Base-by-base conservation (phyloP, 805 yeast genomes). In the Hanseniaspora nectarophila region DNA sequence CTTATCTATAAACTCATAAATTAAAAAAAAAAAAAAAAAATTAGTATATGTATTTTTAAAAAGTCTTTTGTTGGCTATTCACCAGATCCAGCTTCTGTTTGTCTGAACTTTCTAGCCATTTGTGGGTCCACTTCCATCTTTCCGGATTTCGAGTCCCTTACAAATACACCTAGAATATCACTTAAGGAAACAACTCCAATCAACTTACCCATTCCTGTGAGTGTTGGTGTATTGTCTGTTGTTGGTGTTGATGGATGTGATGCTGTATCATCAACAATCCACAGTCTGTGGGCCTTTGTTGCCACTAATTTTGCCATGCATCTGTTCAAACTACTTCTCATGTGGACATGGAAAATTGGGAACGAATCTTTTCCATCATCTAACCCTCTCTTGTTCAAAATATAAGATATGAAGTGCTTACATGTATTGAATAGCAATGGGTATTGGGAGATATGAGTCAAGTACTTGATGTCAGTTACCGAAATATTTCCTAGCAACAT, bases 231-330 rank as follows among this genome's bases (percentile, higher is more conserved):
- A 18, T 23, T 39, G 16, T 43, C 43, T 3, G 46, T 43, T n/a
- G 48, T 43, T 21, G 51, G 43, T n/a, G 51, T 45, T 13, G 46
- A 40, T 29, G 38, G 26, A 15, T 24, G 39, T 5, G 39, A 3
- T 5, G 28, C n/a, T 18, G 54, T 70, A 10, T 80, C 82, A 58
- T 80, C 84, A 18, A 83, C 89, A 45, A 85, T 79, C 92, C 92
- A 84, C 53, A 85, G 69, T 64, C 98, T 76, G 68, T 90, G 98
- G 2, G 95, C 78, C 65, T 82, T 82, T 1, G 98, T 90, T 5
- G 98, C 97, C 13, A 90, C 97, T 59, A 90, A 72, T 65, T 92
- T 90, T 32, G 97, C 97, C 61, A 92, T 76, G 8, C 94, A 87
- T 65, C 95, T 77, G 32, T 87, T 95, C 47, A 92, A 73, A 0